Conservation (phyloP, 768 basidiomycete genomes). For the Tylopilus sp. region DNA sequence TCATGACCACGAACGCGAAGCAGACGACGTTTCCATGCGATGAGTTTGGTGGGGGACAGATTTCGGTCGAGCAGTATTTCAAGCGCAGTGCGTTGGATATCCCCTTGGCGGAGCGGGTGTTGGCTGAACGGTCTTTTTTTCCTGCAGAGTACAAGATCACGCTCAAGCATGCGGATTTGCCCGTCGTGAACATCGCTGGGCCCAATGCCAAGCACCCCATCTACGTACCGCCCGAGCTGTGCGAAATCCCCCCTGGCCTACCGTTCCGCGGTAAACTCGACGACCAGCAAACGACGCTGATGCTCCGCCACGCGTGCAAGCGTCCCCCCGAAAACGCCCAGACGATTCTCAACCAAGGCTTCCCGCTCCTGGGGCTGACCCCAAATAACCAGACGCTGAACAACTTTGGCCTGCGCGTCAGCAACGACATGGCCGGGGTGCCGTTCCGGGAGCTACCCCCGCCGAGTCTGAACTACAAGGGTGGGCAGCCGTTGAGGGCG, state of each 20-base stretch:
- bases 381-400: slow-evolving; percentile 37
- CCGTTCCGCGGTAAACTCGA: slow-evolving; percentile 59
- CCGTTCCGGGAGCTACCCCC: slow-evolving; percentile 63
- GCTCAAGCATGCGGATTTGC: slow-evolving; percentile 48
- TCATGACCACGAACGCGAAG: slow-evolving; percentile 39
- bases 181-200: slow-evolving; percentile 53
- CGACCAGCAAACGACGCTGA: slow-evolving; percentile 59
- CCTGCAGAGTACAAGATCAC: slow-evolving; percentile 56
- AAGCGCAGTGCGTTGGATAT: slow-evolving; percentile 45
- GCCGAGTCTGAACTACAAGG: slow-evolving; percentile 55
- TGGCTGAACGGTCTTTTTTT: slow-evolving; percentile 4
- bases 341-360: slow-evolving; percentile 55
- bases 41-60: slow-evolving; percentile 44
- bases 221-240: slow-evolving; percentile 67
- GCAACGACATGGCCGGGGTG: slow-evolving; percentile 54
- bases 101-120: not conserved
- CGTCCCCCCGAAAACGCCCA: slow-evolving; percentile 57
- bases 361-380: slow-evolving; percentile 51
- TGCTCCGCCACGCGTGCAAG: slow-evolving; percentile 70
- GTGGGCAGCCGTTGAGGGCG: slow-evolving; percentile 40
- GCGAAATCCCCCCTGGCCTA: slow-evolving; percentile 57
- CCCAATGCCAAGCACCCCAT: slow-evolving; percentile 26
- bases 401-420: slow-evolving; percentile 60
- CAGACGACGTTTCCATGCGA: slow-evolving; percentile 52
- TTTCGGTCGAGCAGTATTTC: slow-evolving; percentile 67